A percentile compares a stretch with the other conserved stretches of the same genome.
phyloP scores from a whole-genome alignment of 352 stramenopile species.

The Globisporangium nodosum region DNA sequence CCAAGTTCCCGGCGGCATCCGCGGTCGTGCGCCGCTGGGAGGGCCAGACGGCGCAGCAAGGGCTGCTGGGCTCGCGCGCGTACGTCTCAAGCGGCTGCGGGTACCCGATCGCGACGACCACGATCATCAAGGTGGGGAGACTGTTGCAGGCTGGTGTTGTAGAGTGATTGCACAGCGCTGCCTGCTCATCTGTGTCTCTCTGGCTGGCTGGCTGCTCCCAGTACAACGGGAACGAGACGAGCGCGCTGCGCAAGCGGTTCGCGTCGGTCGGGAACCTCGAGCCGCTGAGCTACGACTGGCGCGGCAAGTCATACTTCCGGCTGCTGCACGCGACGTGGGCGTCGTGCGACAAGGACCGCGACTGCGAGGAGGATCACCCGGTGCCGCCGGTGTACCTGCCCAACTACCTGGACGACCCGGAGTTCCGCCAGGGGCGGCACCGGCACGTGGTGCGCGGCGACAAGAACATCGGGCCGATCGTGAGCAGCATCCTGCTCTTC shows the following conservation, averaged over 20 bases:
- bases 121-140: constrained; percentile 58
- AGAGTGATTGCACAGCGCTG: no score
- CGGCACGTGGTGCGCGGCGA: constrained; percentile 76
- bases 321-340: constrained; percentile 78
- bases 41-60: constrained; percentile 51
- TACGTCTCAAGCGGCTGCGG: constrained; percentile 83
- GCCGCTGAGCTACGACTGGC: constrained; percentile 72
- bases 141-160: no score
- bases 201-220: constrained; percentile 8
- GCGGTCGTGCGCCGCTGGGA: constrained; percentile 80
- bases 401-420: constrained; percentile 82
- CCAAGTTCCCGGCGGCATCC: constrained; percentile 68
- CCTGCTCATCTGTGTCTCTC: no score
- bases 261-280: constrained; percentile 52
- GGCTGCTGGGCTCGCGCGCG: constrained; percentile 57
- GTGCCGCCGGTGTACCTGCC: constrained; percentile 41
- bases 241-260: constrained; percentile 42
- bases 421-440: constrained; percentile 78
- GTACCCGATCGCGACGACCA: constrained; percentile 77
- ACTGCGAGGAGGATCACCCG: constrained; percentile 73
- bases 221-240: constrained; percentile 79
- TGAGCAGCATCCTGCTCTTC: constrained; percentile 94
- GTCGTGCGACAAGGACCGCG: constrained; percentile 59
- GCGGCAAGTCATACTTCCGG: constrained; percentile 83
- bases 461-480: constrained; percentile 89